Percentiles rank a stretch among this genome's conserved stretches.
Conservation (phyloP, 257 asterid species). For the Asclepias syriaca region DNA sequence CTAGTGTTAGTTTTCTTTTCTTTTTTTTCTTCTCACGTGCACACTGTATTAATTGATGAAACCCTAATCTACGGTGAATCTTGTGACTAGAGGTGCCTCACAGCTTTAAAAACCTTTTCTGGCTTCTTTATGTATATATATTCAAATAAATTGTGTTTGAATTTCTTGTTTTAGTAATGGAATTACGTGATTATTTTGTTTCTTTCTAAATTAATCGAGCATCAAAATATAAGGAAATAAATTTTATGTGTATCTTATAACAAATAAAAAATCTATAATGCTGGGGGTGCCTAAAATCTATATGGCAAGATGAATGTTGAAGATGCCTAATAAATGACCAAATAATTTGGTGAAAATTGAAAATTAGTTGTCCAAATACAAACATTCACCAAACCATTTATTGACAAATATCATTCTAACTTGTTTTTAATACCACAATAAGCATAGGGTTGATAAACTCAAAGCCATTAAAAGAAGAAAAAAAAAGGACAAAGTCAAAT, state of each 20-base stretch:
- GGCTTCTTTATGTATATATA: not conserved
- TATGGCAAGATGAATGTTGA: not conserved
- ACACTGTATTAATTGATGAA: not conserved
- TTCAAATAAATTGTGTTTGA: not conserved
- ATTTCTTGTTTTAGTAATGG: not conserved
- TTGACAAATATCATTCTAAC: no score
- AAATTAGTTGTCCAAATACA: slow-evolving; percentile 7
- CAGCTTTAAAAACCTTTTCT: not conserved
- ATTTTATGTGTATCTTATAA: no score
- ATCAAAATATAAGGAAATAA: no score
- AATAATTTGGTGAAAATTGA: not conserved
- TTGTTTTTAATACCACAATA: no score
- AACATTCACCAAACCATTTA: not conserved
- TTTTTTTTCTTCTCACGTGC: not conserved
- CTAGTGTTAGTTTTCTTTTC: not conserved
- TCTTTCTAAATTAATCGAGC: no score
- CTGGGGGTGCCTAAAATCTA: no score
- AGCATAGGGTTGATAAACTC: not conserved
- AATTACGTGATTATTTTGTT: no score
- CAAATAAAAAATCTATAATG: no score
- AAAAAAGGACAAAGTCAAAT: not conserved
- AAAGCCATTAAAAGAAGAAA: not conserved
- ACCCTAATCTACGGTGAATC: not conserved
- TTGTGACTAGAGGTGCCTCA: not conserved
- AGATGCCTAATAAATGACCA: not conserved